A percentile compares a stretch with the other conserved stretches of the same genome.
Conservation (phyloP, 225 moss, liverwort and hornwort genomes). For the Climacium dendroides region DNA sequence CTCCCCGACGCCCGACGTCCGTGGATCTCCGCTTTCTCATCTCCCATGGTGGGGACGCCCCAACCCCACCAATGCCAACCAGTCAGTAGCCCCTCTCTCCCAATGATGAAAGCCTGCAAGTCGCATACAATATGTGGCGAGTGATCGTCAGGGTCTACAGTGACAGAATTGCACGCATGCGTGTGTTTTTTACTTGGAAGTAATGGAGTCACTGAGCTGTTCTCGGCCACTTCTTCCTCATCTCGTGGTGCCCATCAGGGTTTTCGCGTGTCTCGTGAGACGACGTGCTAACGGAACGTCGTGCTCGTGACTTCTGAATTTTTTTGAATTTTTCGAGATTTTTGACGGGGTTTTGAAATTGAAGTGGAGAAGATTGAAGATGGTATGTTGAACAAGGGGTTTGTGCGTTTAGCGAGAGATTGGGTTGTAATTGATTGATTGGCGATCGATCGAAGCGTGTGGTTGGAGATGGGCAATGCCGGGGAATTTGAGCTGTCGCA, state of each 20-base stretch:
- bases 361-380: not conserved
- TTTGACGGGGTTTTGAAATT: not conserved
- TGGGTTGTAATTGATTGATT: not conserved
- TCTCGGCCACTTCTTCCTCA: not conserved
- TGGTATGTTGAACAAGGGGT: not conserved
- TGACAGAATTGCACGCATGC: not conserved
- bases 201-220: not conserved
- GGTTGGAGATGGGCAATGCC: slow-evolving; percentile 55
- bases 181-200: not conserved
- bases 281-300: too few species aligned
- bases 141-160: not conserved
- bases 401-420: not conserved
- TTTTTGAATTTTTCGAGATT: too few species aligned
- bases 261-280: not conserved
- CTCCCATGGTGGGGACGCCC: not conserved
- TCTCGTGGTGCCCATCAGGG: not conserved
- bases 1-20: not conserved
- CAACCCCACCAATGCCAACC: not conserved
- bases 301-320: not conserved
- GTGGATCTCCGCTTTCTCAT: not conserved
- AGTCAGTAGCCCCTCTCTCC: not conserved
- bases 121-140: not conserved
- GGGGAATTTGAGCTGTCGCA: slow-evolving; percentile 83
- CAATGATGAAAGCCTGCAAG: not conserved
- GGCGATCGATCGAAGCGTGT: not conserved